Conservation (phyloP, 2,329 filamentous ascomycete genomes). For the Calonectria henricotiae region DNA sequence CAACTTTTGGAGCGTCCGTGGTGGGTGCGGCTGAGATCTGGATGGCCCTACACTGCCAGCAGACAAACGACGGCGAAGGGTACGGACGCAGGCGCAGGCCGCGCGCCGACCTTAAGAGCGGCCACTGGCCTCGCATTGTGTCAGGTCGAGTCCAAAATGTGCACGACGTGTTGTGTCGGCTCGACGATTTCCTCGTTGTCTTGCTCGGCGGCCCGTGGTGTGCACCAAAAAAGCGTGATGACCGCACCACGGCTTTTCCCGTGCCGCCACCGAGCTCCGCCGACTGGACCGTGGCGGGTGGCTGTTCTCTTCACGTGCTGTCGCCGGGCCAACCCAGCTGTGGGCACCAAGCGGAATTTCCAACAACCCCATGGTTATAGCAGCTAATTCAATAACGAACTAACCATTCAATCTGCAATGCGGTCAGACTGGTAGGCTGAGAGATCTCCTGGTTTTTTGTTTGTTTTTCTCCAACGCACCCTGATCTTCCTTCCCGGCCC, state of each 20-base stretch:
- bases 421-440: conserved; percentile 51
- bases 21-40: conserved; percentile 76
- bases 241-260: conserved; percentile 56
- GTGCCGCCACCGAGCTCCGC: conserved; percentile 40
- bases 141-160: conserved; percentile 22
- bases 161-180: conserved; percentile 20
- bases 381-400: conserved; percentile 42
- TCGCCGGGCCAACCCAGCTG: conserved; percentile 51
- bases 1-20: conserved; percentile 68
- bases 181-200: conserved; percentile 14
- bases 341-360: conserved; percentile 29
- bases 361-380: conserved; percentile 44
- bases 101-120: conserved; percentile 59
- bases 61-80: conserved; percentile 61
- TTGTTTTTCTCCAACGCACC: conserved; percentile 37
- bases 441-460: conserved; percentile 31
- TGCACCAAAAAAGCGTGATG: conserved; percentile 44
- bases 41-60: conserved; percentile 73
- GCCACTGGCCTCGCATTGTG: conserved; percentile 64
- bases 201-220: conserved; percentile 25
- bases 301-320: conserved; percentile 48
- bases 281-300: conserved; percentile 43
- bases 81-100: conserved; percentile 53
- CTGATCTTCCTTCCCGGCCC: conserved; percentile 39
- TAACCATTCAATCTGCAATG: conserved; percentile 45